phyloP scores from a whole-genome alignment of 768 basidiomycete genomes.

The Phylloporus sp. region DNA sequence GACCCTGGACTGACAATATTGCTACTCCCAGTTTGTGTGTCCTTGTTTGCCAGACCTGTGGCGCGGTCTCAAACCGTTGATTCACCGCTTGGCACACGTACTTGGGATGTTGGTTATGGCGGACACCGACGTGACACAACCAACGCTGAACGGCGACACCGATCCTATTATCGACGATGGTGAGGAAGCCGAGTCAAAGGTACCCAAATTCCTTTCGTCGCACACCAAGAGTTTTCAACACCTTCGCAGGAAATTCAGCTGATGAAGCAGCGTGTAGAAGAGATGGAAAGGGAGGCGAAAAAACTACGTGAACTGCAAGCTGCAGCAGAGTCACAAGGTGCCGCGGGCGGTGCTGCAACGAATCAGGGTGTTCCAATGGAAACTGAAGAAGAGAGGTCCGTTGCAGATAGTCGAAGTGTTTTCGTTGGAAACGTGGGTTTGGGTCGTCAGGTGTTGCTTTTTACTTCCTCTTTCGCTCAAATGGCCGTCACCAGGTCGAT shows the following conservation, averaged over 20 bases:
- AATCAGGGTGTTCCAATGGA: constrained; percentile 54
- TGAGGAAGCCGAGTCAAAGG: constrained; percentile 63
- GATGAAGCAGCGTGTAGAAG: constrained; percentile 89
- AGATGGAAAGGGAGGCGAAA: constrained; percentile 89
- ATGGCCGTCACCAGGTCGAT: constrained; percentile 68
- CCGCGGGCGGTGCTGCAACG: constrained; percentile 41
- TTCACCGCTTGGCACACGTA: constrained; percentile 10
- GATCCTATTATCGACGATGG: constrained; percentile 45
- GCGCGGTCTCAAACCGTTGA: constrained; percentile 18
- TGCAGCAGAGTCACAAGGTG: constrained; percentile 56
- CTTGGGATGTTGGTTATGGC: constrained; percentile 39
- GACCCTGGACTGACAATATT: constrained; percentile 1
- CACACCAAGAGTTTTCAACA: constrained; percentile 11
- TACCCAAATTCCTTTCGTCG: constrained; percentile 19
- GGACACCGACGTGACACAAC: constrained; percentile 46
- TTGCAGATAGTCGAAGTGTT: constrained; percentile 80
- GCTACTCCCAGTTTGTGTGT: constrained; percentile 18
- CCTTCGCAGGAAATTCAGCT: constrained; percentile 70
- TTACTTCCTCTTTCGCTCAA: constrained; percentile 8
- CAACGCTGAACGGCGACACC: constrained; percentile 29
- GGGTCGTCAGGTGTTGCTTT: constrained; percentile 3
- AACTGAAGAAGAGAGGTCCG: constrained; percentile 78
- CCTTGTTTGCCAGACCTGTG: constrained; percentile 25
- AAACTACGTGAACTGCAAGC: constrained; percentile 85
- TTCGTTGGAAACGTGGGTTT: constrained; percentile 93